phyloP scores from a whole-genome alignment of 352 stramenopile species.

The Pythium brachiatum region DNA sequence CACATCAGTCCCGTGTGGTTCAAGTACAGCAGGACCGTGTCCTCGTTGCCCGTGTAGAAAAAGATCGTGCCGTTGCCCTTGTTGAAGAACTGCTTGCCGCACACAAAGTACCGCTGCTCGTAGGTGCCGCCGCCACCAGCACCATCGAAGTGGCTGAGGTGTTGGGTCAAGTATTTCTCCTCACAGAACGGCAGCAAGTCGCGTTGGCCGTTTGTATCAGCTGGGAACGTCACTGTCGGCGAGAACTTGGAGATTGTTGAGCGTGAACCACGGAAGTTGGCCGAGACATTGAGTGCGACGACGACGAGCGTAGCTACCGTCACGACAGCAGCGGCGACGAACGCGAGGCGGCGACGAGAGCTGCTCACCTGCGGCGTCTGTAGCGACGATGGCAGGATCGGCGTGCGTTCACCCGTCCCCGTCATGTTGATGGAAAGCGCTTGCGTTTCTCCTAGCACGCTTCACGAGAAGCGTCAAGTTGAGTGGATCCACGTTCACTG shows the following conservation, averaged over 20 bases:
- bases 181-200: constrained; percentile 43
- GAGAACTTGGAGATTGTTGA: background rate
- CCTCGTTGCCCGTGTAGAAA: constrained; percentile 76
- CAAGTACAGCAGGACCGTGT: constrained; percentile 54
- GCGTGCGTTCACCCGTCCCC: constrained; percentile 18
- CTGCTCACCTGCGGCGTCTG: background rate
- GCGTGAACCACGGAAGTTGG: constrained; percentile 4
- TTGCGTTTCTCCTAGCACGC: no score
- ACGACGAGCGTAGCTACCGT: constrained; percentile 10
- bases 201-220: constrained; percentile 17
- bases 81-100: constrained; percentile 46
- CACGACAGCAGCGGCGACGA: constrained; percentile 15
- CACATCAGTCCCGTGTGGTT: constrained; percentile 71
- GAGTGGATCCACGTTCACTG: background rate
- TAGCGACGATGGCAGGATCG: constrained; percentile 15
- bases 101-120: constrained; percentile 67
- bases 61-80: constrained; percentile 43
- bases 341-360: constrained; percentile 6
- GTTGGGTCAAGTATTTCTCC: constrained; percentile 40
- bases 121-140: constrained; percentile 29
- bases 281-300: constrained; percentile 15
- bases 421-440: background rate
- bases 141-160: constrained; percentile 46
- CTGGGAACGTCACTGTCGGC: constrained; percentile 23
- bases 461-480: background rate